Evolutionary conservation across 1,139 yeast genomes (phyloP).

Genomic region (Suhomyces yuchorum): DNA sequence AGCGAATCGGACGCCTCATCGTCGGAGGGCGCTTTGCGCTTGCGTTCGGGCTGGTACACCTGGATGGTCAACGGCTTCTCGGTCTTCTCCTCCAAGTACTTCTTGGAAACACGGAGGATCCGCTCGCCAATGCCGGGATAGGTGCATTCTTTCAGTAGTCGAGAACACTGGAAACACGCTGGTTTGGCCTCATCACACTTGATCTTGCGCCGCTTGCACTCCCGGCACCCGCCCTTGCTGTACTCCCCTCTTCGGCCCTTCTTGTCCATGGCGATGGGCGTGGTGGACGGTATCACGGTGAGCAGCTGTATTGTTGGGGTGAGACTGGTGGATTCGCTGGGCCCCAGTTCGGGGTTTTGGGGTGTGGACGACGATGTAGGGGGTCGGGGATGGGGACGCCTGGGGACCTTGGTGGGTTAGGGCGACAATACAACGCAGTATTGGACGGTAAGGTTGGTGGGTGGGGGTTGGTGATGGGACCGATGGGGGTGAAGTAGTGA

Average conservation of each 20-base stretch:
- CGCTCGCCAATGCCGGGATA: conserved; percentile 24
- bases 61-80: conserved; percentile 12
- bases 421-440: no score
- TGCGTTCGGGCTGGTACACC: conserved; percentile 11
- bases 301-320: neutral
- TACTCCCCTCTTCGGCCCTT: conserved; percentile 20
- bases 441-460: no score
- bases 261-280: conserved; percentile 2
- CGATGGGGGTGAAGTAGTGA: neutral
- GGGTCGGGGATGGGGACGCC: no score
- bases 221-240: conserved; percentile 30
- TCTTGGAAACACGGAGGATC: conserved; percentile 20
- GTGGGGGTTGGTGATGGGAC: neutral
- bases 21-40: conserved; percentile 2
- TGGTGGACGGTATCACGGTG: neutral
- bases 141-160: conserved; percentile 25
- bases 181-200: conserved; percentile 30
- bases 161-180: conserved; percentile 27
- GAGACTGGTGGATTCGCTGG: neutral
- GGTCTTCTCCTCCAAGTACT: conserved; percentile 9
- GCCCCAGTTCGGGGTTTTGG: neutral
- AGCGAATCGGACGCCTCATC: conserved; percentile 7
- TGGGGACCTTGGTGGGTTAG: no score
- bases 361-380: no score
- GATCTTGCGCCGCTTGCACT: conserved; percentile 32